Conservation (phyloP, 139 green algal species). For the Eudorina sp. region DNA sequence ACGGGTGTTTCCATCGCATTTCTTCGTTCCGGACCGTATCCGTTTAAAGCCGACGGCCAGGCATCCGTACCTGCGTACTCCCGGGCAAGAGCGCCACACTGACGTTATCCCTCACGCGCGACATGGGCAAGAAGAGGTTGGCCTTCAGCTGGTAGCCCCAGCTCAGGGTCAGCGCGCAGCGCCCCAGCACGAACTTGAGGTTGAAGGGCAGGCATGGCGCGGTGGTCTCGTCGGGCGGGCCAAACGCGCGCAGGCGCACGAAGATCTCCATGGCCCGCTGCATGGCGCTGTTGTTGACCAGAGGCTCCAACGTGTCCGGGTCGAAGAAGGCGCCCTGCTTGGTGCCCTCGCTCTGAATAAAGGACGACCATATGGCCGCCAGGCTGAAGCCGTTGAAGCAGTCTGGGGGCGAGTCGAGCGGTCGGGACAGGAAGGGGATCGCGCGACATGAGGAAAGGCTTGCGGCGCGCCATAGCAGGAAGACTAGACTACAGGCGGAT, state of each 20-base stretch:
- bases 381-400: slow-evolving; percentile 47
- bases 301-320: slow-evolving; percentile 11
- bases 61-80: not conserved
- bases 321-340: slow-evolving; percentile 43
- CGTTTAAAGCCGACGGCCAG: too few relatives aligned
- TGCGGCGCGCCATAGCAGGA: too few relatives aligned
- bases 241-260: not conserved
- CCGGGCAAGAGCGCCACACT: slow-evolving; percentile 38
- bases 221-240: slow-evolving; percentile 29
- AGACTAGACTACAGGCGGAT: too few relatives aligned
- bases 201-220: slow-evolving; percentile 31
- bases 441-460: not conserved
- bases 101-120: not conserved
- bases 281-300: slow-evolving; percentile 42
- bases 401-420: not conserved
- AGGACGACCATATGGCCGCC: slow-evolving; percentile 14
- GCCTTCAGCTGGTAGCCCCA: slow-evolving; percentile 49
- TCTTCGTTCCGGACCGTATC: too few relatives aligned
- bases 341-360: slow-evolving; percentile 17
- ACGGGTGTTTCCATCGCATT: too few relatives aligned
- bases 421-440: not conserved
- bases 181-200: not conserved
- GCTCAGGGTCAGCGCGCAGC: slow-evolving; percentile 44
- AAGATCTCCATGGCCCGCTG: not conserved
- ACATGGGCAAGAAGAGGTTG: slow-evolving; percentile 13